These are phyloP conservation scores for Apophysomyces trapeziformis DNA, from an alignment of 371 early-diverging fungal genomes.

Conservation along the genomic window DNA sequence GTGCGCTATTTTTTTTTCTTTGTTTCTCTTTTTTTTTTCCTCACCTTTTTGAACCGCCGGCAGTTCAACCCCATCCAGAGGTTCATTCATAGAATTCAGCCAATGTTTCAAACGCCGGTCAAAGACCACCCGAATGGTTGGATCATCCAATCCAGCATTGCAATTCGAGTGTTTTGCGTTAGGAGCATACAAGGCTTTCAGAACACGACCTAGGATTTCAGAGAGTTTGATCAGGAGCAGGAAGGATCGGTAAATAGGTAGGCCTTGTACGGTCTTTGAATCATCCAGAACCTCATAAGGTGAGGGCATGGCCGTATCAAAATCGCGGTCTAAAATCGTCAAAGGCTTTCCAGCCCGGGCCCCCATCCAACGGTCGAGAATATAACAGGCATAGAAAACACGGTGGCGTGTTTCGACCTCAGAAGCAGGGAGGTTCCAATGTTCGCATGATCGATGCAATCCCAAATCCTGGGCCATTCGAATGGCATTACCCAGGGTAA, in stretches of 20 bases:
- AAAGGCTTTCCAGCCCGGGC: constrained; percentile 56
- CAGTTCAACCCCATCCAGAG: constrained; percentile 23
- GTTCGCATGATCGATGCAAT: constrained; percentile 61
- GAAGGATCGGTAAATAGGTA: constrained; percentile 39
- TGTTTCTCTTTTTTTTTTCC: constrained; percentile 9
- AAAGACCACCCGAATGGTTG: constrained; percentile 47
- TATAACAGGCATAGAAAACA: constrained; percentile 65
- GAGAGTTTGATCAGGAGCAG: constrained; percentile 41
- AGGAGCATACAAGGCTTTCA: constrained; percentile 51
- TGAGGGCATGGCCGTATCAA: constrained; percentile 47
- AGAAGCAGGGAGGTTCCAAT: constrained; percentile 54
- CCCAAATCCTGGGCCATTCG: constrained; percentile 75
- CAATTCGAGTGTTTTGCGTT: constrained; percentile 44
- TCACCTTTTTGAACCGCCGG: constrained; percentile 44
- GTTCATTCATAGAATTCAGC: constrained; percentile 32
- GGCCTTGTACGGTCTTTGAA: background rate
- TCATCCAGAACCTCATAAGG: constrained; percentile 38
- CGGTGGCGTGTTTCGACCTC: constrained; percentile 67
- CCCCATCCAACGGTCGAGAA: constrained; percentile 61
- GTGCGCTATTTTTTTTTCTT: background rate
- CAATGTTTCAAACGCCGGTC: constrained; percentile 49
- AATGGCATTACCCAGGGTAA: constrained; percentile 63
- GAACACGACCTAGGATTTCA: constrained; percentile 49
- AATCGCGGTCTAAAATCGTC: constrained; percentile 55
- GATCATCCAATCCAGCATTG: constrained; percentile 48